Evolutionary conservation across 176 grass and related monocot genomes (phyloP).

Genomic region (Triticum urartu): DNA sequence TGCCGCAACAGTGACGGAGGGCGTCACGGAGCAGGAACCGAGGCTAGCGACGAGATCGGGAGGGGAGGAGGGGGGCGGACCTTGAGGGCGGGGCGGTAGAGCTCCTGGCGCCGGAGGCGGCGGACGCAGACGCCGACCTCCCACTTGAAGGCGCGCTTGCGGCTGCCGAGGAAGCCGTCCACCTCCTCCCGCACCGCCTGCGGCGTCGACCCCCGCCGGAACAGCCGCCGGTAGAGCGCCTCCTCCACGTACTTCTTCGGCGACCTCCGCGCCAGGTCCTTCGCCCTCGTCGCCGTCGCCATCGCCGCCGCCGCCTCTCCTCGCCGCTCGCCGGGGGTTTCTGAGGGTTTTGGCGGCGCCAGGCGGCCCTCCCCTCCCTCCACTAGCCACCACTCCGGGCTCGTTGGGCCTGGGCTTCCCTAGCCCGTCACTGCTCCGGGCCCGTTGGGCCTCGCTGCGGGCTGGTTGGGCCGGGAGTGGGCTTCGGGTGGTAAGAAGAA

Average conservation of each 20-base stretch:
- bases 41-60: neutral
- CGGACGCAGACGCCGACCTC: constrained; percentile 83
- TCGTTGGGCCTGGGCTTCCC: constrained; percentile 7
- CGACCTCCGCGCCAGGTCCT: constrained; percentile 64
- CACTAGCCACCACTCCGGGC: neutral
- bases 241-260: constrained; percentile 81
- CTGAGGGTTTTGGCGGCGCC: constrained; percentile 45
- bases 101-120: constrained; percentile 58
- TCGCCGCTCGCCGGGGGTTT: constrained; percentile 25
- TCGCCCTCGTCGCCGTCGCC: constrained; percentile 75
- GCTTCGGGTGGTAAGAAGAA: neutral
- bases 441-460: neutral
- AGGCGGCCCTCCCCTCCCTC: constrained; percentile 9
- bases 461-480: constrained; percentile 11
- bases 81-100: constrained; percentile 76
- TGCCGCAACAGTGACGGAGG: too few relatives aligned
- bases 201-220: constrained; percentile 61
- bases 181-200: constrained; percentile 71
- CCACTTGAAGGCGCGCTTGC: constrained; percentile 92
- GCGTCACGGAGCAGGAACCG: neutral
- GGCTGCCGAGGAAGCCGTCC: constrained; percentile 83
- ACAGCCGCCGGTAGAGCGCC: constrained; percentile 75
- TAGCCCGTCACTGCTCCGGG: neutral
- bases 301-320: constrained; percentile 15
- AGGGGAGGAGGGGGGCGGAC: constrained; percentile 23